These are phyloP conservation scores for Macrophomina phaseolina DNA, from an alignment of 2,329 filamentous ascomycete species.

Conservation along the genomic window DNA sequence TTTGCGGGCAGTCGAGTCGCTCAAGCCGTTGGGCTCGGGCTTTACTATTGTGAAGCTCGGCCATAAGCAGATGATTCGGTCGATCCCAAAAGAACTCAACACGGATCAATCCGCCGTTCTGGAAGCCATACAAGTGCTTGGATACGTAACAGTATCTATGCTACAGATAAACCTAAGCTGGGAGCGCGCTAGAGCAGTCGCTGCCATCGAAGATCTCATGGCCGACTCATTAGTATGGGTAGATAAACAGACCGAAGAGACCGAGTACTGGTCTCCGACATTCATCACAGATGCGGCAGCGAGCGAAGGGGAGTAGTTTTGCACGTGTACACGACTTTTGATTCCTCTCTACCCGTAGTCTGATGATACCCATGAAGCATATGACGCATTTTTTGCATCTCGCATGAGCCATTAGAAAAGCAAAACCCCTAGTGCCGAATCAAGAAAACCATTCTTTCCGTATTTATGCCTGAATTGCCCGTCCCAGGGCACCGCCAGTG, in stretches of 20 bases:
- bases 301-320: conserved; percentile 16
- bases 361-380: conserved; percentile 26
- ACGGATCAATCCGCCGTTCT: conserved; percentile 91
- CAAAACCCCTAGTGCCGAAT: conserved; percentile 22
- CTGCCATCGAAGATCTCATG: conserved; percentile 87
- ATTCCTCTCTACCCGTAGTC: conserved; percentile 21
- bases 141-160: conserved; percentile 90
- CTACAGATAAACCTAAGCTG: conserved; percentile 84
- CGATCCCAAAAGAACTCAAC: conserved; percentile 92
- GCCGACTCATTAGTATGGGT: conserved; percentile 93
- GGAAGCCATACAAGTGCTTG: conserved; percentile 87
- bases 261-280: conserved; percentile 90
- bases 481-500: conserved; percentile 78
- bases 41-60: conserved; percentile 87
- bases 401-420: conserved; percentile 28
- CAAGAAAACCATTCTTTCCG: conserved; percentile 19
- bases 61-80: conserved; percentile 84
- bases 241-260: conserved; percentile 82
- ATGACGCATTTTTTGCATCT: conserved; percentile 27
- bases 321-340: conserved; percentile 18
- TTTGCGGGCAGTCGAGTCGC: conserved; percentile 82
- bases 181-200: conserved; percentile 83
- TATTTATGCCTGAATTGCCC: conserved; percentile 55
- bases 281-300: conserved; percentile 60
- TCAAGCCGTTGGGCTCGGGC: conserved; percentile 85